These are phyloP conservation scores for Cutaneotrichosporon sp. DNA, from an alignment of 1,284 basidiomycete species.

Conservation along the genomic window DNA sequence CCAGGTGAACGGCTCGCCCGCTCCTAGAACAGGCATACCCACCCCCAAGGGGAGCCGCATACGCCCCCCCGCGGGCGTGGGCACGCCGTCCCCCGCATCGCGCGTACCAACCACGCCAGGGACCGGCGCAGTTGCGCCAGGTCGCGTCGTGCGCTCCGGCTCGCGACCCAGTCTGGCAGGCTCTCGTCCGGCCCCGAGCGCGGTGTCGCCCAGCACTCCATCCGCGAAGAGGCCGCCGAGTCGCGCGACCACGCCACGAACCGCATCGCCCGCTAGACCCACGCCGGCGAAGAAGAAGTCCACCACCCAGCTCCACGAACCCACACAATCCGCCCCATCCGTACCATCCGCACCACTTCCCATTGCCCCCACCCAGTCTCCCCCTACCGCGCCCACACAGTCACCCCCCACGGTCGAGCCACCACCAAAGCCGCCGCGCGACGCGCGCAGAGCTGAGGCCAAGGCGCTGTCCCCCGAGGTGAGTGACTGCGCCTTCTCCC, in stretches of 20 bases:
- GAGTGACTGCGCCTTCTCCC: background rate
- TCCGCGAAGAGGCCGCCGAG: background rate
- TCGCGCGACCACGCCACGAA: background rate
- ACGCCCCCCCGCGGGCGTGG: background rate
- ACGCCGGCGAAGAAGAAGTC: background rate
- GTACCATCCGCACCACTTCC: background rate
- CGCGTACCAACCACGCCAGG: too few relatives aligned
- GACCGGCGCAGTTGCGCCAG: too few relatives aligned
- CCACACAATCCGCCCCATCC: background rate
- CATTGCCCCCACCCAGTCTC: too few relatives aligned
- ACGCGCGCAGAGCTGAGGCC: background rate
- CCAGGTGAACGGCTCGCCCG: background rate
- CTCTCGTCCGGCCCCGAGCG: background rate
- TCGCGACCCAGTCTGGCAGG: background rate
- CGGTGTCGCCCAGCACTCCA: background rate
- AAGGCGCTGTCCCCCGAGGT: background rate
- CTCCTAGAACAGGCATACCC: slow-evolving; percentile 8
- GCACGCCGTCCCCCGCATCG: background rate
- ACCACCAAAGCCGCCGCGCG: slow-evolving; percentile 1
- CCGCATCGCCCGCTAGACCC: background rate
- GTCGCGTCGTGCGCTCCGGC: background rate
- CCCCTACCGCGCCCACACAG: background rate
- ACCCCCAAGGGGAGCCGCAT: background rate
- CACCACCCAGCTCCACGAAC: background rate
- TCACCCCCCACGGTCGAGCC: background rate